Percentiles rank a stretch among this genome's conserved stretches.
Conservation (phyloP, 225 moss, liverwort and hornwort species). For the Marchantia polymorpha region DNA sequence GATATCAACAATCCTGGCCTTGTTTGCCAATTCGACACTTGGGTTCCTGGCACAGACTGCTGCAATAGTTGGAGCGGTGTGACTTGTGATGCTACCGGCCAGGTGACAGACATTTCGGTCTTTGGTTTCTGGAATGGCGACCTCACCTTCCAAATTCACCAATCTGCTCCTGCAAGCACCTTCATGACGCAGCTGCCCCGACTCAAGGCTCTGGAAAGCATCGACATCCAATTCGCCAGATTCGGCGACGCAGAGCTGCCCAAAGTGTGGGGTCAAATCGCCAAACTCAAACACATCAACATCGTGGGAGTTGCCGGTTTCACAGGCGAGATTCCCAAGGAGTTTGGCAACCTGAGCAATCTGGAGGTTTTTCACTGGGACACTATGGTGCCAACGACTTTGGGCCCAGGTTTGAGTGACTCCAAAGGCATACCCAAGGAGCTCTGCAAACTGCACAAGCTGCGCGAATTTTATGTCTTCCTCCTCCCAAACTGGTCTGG, state of each 20-base stretch:
- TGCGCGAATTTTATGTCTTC: neutral
- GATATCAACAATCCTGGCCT: neutral
- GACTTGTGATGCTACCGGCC: neutral
- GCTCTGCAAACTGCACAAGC: slow-evolving; percentile 9
- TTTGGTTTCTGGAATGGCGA: neutral
- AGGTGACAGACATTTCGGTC: neutral
- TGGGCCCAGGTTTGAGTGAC: neutral
- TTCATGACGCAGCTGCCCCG: neutral
- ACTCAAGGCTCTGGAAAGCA: neutral
- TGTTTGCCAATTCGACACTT: neutral
- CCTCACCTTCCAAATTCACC: neutral
- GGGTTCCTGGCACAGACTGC: neutral
- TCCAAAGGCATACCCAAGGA: neutral
- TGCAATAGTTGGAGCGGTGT: neutral
- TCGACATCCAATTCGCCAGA: neutral
- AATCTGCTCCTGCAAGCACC: neutral
- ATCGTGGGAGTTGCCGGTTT: neutral
- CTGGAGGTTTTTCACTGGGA: neutral
- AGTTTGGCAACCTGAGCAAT: neutral
- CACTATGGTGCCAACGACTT: neutral
- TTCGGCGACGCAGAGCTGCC: neutral
- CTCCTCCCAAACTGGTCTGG: neutral
- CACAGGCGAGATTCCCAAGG: neutral
- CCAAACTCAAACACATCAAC: neutral
- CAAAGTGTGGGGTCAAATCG: neutral